Evolutionary conservation across 257 asterid species (phyloP), one percentile per base, ranked within the genome.

Genomic region (Gentiana dahurica): DNA sequence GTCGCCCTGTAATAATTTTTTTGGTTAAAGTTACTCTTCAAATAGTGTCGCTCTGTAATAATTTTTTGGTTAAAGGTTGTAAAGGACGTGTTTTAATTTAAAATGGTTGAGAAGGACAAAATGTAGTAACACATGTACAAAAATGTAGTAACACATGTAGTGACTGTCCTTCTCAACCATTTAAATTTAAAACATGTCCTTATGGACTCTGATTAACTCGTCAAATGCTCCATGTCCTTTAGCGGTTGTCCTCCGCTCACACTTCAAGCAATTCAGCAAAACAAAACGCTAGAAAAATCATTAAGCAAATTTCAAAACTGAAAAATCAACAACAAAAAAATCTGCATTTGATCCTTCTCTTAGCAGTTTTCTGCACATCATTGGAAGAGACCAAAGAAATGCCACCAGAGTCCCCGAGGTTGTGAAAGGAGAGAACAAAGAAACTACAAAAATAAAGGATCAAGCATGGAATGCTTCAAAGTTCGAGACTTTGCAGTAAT

Each of bases 391-490:
- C 15, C n/a, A 4, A 8, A 1, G 37, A 9, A 59, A 70, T 68
- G 76, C 59, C 15, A 52, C 61, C 53, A 33, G 36, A 34, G 46
- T 49, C 12, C 70, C 54, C 50, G 24, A 24, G 24, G 45, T 51
- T 64, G 55, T 67, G 65, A 63, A 12, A 15, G 12, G 63, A 4
- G 12, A 35, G 6, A 6, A 9, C 39, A 33, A 60, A 38, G 45
- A 58, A 8, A 41, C 8, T 34, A 37, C 10, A 8, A 41, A 63
- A 2, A 37, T 13, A 49, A 47, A 12, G 4, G 15, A 12, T 59
- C n/a, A 15, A 57, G 59, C 49, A 85, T 87, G 98, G 88, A 79
- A 77, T 75, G 90, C 54, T 36, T 81, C 51, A 85, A 90, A 65
- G 94, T 75, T 46, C 50, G 76, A 48, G 82, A 79, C 54, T 48